Conservation (phyloP, 805 yeast species). For the Ogataea salicorniae region DNA sequence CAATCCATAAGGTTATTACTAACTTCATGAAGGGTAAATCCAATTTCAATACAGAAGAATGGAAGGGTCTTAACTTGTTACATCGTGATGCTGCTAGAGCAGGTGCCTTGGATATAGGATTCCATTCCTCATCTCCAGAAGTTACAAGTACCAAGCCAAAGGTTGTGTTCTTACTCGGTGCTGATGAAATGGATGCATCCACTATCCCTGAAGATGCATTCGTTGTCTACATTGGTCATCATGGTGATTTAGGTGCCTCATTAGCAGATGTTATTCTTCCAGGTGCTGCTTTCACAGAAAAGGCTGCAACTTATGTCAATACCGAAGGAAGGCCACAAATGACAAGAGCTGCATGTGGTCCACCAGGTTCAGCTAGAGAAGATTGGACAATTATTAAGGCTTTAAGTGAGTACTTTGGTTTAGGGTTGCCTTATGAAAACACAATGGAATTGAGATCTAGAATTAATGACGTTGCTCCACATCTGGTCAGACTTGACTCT, state of each 20-base stretch:
- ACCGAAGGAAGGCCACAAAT: constrained; percentile 87
- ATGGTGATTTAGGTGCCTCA: constrained; percentile 86
- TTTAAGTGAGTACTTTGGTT: constrained; percentile 68
- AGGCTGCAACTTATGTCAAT: constrained; percentile 77
- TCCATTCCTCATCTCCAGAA: constrained; percentile 46
- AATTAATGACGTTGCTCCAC: constrained; percentile 75
- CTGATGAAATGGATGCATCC: constrained; percentile 67
- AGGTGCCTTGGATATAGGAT: constrained; percentile 84
- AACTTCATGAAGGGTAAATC: constrained; percentile 50
- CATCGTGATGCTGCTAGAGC: constrained; percentile 87
- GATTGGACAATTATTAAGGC: constrained; percentile 90
- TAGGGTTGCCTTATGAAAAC: constrained; percentile 73
- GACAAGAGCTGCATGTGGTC: constrained; percentile 80
- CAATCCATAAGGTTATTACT: constrained; percentile 55
- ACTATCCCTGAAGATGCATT: constrained; percentile 81
- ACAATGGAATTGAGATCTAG: constrained; percentile 61
- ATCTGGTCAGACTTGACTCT: constrained; percentile 67
- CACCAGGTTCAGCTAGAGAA: constrained; percentile 87
- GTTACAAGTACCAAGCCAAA: constrained; percentile 53
- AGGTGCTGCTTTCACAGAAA: constrained; percentile 86
- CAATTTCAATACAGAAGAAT: constrained; percentile 61
- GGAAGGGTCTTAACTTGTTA: constrained; percentile 78
- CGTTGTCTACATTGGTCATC: constrained; percentile 88
- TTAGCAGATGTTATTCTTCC: constrained; percentile 84
- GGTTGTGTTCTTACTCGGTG: constrained; percentile 74